phyloP scores from a whole-genome alignment of 164 flowering plant genomes.

The Berberis thunbergii region DNA sequence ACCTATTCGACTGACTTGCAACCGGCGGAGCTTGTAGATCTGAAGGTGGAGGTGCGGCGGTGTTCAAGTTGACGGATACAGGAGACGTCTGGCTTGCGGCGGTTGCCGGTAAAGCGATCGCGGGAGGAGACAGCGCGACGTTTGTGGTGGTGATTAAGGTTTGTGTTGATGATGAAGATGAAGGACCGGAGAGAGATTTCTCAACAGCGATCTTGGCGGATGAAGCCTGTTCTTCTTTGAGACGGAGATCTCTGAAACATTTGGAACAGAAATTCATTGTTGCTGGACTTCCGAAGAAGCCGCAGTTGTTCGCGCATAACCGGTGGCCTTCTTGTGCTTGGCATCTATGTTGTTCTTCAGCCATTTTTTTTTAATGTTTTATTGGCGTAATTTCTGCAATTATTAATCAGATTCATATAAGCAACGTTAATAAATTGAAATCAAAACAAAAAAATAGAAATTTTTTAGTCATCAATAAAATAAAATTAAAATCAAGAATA shows the following conservation, averaged over 20 bases:
- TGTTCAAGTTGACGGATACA: not conserved
- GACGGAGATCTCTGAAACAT: slow-evolving; percentile 1
- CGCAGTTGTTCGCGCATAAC: not conserved
- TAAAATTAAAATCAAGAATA: too few species aligned
- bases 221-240: slow-evolving; percentile 16
- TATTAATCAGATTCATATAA: too few species aligned
- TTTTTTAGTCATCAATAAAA: too few species aligned
- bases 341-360: slow-evolving; percentile 3
- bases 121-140: slow-evolving; percentile 11
- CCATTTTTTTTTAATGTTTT: not conserved
- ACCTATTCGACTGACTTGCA: not conserved
- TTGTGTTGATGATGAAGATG: too few species aligned
- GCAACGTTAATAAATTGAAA: too few species aligned
- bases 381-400: too few species aligned
- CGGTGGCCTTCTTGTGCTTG: not conserved
- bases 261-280: slow-evolving; percentile 1
- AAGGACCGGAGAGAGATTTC: not conserved
- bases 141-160: slow-evolving; percentile 15
- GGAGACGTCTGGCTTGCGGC: slow-evolving; percentile 8
- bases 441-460: too few species aligned
- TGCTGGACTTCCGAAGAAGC: not conserved
- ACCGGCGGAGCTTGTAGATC: not conserved
- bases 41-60: not conserved
- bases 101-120: slow-evolving; percentile 8
- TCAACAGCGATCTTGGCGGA: slow-evolving; percentile 30